A percentile compares a stretch with the other conserved stretches of the same genome.
Conservation (phyloP, 2,329 filamentous ascomycete species). For the Ophiostoma himal-ulmi region DNA sequence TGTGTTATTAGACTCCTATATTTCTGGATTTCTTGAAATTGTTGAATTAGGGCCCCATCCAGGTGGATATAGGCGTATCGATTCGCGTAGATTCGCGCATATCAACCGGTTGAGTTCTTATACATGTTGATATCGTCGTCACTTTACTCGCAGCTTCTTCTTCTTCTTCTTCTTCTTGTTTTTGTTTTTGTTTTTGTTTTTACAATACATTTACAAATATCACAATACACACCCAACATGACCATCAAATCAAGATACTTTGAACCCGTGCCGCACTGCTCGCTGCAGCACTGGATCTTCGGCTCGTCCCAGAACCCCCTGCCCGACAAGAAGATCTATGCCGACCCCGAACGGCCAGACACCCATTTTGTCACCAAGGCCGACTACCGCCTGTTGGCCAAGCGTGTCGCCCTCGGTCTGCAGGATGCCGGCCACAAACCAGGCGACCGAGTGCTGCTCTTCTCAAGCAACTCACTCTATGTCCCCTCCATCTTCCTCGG, state of each 20-base stretch:
- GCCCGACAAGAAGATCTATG: conserved; percentile 43
- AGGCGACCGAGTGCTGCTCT: conserved; percentile 68
- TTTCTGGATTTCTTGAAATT: not conserved
- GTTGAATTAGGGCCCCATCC: not conserved
- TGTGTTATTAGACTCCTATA: not conserved
- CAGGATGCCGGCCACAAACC: conserved; percentile 56
- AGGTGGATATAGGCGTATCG: not conserved
- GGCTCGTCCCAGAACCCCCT: conserved; percentile 42
- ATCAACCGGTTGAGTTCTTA: not conserved
- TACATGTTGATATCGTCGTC: not conserved
- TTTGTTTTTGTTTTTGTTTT: not conserved
- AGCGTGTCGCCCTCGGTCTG: conserved; percentile 66
- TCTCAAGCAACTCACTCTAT: conserved; percentile 67
- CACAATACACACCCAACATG: conserved; percentile 33
- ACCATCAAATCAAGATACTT: conserved; percentile 45
- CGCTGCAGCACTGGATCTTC: conserved; percentile 53
- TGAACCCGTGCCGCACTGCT: conserved; percentile 41
- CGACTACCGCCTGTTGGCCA: conserved; percentile 63
- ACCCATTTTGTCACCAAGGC: conserved; percentile 59
- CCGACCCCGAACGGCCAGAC: conserved; percentile 62
- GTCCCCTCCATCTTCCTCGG: conserved; percentile 67
- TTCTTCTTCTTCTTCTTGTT: not conserved
- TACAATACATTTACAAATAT: not conserved
- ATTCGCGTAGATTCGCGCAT: not conserved
- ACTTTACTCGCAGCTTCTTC: not conserved